phyloP scores from a whole-genome alignment of 495 filamentous ascomycete species.

The Glutinoglossum americanum region DNA sequence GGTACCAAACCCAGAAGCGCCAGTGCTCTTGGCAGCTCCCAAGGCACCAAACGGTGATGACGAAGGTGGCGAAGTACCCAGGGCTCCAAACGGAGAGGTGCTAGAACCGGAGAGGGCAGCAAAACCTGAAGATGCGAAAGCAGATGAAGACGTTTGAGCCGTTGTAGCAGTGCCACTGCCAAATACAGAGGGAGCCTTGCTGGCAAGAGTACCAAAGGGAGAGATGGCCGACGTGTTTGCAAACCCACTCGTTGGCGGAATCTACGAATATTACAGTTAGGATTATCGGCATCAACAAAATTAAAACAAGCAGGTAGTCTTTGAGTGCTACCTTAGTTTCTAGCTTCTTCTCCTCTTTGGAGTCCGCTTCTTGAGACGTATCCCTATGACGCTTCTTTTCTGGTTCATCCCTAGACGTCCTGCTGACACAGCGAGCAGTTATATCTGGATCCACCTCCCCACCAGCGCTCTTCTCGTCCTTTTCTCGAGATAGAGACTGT shows the following conservation, averaged over 20 bases:
- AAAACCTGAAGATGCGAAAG: slow-evolving; percentile 30
- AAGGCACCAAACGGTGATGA: slow-evolving; percentile 5
- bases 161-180: slow-evolving; percentile 9
- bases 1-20: not conserved
- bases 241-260: slow-evolving; percentile 27
- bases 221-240: slow-evolving; percentile 28
- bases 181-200: not conserved
- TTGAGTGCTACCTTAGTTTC: slow-evolving; percentile 8
- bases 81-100: slow-evolving; percentile 30
- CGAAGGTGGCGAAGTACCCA: slow-evolving; percentile 19
- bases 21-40: not conserved
- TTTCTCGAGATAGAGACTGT: slow-evolving; percentile 1
- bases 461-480: not conserved
- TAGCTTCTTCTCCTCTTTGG: not conserved
- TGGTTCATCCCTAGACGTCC: slow-evolving; percentile 16
- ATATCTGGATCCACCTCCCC: slow-evolving; percentile 9
- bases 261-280: slow-evolving; percentile 12
- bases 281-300: not conserved
- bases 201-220: slow-evolving; percentile 24
- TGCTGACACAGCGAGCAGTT: not conserved
- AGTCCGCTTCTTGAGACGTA: slow-evolving; percentile 18
- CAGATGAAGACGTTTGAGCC: no score
- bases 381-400: slow-evolving; percentile 28
- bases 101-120: slow-evolving; percentile 25
- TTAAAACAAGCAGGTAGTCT: not conserved